Evolutionary conservation across 2,329 filamentous ascomycete genomes (phyloP).

Genomic region (Magnaporthiopsis incrustans): DNA sequence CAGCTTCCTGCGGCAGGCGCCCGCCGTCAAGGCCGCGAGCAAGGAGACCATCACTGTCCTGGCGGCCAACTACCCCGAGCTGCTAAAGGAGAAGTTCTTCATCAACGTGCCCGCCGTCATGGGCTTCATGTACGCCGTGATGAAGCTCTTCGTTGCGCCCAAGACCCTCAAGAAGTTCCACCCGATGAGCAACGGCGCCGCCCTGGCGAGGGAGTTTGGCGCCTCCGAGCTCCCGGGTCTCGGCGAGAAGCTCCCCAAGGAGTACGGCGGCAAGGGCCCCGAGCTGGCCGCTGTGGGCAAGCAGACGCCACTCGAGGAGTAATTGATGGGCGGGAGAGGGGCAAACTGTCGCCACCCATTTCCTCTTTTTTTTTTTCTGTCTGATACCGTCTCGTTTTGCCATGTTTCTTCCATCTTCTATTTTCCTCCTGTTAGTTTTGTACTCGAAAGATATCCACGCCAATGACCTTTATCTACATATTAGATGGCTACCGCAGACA

Average conservation of each 20-base stretch:
- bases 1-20: slow-evolving; percentile 76
- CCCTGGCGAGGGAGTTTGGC: slow-evolving; percentile 51
- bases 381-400: not conserved
- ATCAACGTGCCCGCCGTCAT: slow-evolving; percentile 88
- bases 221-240: slow-evolving; percentile 45
- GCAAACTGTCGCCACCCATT: not conserved
- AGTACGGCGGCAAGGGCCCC: slow-evolving; percentile 68
- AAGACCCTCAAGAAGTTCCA: slow-evolving; percentile 75
- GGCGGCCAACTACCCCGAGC: slow-evolving; percentile 77
- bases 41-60: slow-evolving; percentile 78
- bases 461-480: not conserved
- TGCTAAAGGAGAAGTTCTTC: slow-evolving; percentile 86
- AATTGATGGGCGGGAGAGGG: too few relatives aligned
- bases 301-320: slow-evolving; percentile 15
- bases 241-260: slow-evolving; percentile 58
- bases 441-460: not conserved
- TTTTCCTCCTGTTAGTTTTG: not conserved
- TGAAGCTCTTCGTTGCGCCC: slow-evolving; percentile 67
- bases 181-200: slow-evolving; percentile 64
- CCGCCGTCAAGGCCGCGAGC: slow-evolving; percentile 65
- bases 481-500: not conserved
- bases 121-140: slow-evolving; percentile 73
- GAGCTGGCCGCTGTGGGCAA: slow-evolving; percentile 18
- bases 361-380: not conserved
- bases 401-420: not conserved